Conservation (phyloP, 2,329 filamentous ascomycete species). For the Epichloe elymi region DNA sequence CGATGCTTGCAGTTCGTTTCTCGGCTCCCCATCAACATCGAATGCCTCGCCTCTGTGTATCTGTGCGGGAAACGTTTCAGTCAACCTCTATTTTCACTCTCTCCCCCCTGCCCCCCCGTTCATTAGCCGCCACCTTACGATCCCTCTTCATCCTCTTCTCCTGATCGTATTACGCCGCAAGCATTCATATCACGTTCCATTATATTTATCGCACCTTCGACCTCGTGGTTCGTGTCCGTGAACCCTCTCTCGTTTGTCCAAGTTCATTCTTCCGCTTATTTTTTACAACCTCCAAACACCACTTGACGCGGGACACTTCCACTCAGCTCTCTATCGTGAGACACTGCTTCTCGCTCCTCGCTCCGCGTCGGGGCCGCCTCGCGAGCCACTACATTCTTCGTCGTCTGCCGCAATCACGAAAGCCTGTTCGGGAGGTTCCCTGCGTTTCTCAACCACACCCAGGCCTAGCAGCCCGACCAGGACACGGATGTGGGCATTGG, state of each 20-base stretch:
- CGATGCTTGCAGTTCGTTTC: neutral
- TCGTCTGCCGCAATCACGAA: neutral
- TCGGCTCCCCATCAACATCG: neutral
- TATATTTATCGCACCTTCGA: neutral
- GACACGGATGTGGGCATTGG: slow-evolving; percentile 10
- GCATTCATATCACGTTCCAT: neutral
- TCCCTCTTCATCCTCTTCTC: neutral
- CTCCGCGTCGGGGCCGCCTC: neutral
- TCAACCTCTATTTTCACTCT: neutral
- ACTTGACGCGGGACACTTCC: neutral
- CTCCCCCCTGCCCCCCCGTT: neutral
- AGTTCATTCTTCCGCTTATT: neutral
- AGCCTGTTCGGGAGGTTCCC: slow-evolving; percentile 6
- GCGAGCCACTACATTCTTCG: neutral
- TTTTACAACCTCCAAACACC: neutral
- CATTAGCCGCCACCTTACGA: neutral
- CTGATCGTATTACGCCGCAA: neutral
- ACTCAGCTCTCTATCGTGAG: neutral
- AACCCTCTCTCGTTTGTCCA: neutral
- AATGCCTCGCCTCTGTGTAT: no score
- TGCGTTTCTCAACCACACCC: slow-evolving; percentile 12
- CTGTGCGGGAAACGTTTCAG: no score
- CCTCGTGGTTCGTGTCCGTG: neutral
- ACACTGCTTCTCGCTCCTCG: neutral
- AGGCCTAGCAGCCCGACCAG: slow-evolving; percentile 9